Conservation (phyloP, 345 rosid species). For the Theobroma cacao region DNA sequence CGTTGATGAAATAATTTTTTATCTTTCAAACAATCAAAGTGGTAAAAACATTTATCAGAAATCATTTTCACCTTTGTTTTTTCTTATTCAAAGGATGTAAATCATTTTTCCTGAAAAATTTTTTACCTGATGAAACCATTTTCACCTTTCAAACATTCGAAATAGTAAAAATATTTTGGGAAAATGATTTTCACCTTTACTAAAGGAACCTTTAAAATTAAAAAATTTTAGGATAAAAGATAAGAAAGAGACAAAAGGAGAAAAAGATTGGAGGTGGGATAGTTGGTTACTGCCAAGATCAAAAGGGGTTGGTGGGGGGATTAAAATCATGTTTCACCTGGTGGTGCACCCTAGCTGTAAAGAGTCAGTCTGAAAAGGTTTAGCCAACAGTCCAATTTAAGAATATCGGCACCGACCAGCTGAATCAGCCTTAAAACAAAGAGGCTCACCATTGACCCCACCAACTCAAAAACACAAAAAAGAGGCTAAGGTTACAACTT, state of each 20-base stretch:
- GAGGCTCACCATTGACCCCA: background rate
- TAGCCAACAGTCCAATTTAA: background rate
- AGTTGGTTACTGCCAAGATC: background rate
- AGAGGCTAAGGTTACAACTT: background rate
- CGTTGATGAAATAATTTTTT: too few species aligned
- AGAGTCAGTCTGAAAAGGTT: background rate
- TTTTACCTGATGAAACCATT: too few species aligned
- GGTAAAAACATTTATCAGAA: too few species aligned
- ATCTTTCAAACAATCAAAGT: too few species aligned
- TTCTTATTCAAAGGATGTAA: too few species aligned
- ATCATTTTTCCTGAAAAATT: too few species aligned
- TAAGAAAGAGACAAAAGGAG: background rate
- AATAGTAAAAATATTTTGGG: too few species aligned
- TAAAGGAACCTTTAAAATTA: too few species aligned
- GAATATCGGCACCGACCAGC: conserved; percentile 1
- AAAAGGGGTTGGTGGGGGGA: background rate
- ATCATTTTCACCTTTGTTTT: too few species aligned
- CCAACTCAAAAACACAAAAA: background rate
- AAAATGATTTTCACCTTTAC: too few species aligned
- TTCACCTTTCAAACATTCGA: too few species aligned
- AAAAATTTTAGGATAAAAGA: background rate
- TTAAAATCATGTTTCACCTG: background rate
- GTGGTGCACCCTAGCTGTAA: conserved; percentile 6
- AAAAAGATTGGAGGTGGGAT: background rate
- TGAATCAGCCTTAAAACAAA: background rate